Percentiles rank a stretch among this genome's conserved stretches.
phyloP scores from a whole-genome alignment of 331 rosid species.

The Acacia concinna region DNA sequence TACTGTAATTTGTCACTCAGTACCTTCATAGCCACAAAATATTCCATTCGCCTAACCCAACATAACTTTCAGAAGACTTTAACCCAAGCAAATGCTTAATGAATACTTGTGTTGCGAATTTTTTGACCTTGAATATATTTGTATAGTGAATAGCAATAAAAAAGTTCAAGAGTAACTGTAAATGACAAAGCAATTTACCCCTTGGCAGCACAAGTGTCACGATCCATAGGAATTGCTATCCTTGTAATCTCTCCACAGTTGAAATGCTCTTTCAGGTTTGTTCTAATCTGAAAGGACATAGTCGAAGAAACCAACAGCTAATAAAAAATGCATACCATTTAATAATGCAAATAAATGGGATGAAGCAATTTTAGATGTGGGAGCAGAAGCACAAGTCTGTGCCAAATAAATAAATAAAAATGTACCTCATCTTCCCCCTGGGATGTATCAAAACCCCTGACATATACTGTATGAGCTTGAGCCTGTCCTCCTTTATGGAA shows the following conservation, averaged over 20 bases:
- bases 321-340: neutral
- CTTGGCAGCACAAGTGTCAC: constrained; percentile 52
- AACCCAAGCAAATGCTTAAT: no score
- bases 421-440: constrained; percentile 67
- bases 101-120: neutral
- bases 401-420: neutral
- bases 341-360: neutral
- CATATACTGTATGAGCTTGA: constrained; percentile 37
- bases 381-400: neutral
- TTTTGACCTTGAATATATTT: neutral
- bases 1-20: neutral
- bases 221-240: constrained; percentile 72
- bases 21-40: neutral
- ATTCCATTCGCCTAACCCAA: neutral
- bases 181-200: constrained; percentile 48
- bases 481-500: constrained; percentile 39
- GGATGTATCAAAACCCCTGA: constrained; percentile 47
- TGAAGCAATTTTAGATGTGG: neutral
- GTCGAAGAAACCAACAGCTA: neutral
- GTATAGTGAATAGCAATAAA: neutral
- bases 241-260: constrained; percentile 73
- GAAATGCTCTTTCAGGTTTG: constrained; percentile 54
- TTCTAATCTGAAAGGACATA: constrained; percentile 45
- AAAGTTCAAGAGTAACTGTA: neutral
- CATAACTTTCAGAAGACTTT: neutral